Percentiles rank a stretch among this genome's conserved stretches.
Evolutionary conservation across 345 rosid species (phyloP).

Genomic region (Theobroma cacao): DNA sequence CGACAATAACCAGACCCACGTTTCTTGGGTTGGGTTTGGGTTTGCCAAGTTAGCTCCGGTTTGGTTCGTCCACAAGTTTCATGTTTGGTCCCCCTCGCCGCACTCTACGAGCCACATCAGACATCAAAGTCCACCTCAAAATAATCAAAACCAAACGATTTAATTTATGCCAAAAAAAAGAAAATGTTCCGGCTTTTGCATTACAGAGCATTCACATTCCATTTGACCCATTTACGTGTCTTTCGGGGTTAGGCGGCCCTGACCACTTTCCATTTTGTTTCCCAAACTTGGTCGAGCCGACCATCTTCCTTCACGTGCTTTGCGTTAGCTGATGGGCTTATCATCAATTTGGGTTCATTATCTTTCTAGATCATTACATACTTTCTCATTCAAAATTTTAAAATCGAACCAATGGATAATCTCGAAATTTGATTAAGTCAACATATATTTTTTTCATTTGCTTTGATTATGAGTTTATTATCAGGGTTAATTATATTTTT

Average conservation of each 20-base stretch:
- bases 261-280: background rate
- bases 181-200: too few species aligned
- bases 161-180: too few species aligned
- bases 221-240: background rate
- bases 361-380: too few species aligned
- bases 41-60: background rate
- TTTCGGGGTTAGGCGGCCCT: background rate
- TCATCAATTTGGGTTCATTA: too few species aligned
- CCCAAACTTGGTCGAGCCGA: background rate
- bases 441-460: too few species aligned
- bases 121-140: background rate
- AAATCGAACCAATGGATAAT: too few species aligned
- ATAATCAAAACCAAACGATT: background rate
- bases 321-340: background rate
- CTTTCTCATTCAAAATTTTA: too few species aligned
- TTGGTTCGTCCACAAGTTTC: background rate
- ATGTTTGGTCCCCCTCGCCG: background rate
- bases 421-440: too few species aligned
- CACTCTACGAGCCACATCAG: background rate
- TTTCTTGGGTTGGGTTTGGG: background rate
- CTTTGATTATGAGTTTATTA: too few species aligned
- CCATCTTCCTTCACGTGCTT: background rate
- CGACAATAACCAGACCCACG: background rate
- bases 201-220: too few species aligned
- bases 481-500: too few species aligned